Percentiles rank a stretch among this genome's conserved stretches.
These are phyloP conservation scores for Nicotiana benthamiana DNA, from an alignment of 257 asterid genomes.

Conservation along the genomic window DNA sequence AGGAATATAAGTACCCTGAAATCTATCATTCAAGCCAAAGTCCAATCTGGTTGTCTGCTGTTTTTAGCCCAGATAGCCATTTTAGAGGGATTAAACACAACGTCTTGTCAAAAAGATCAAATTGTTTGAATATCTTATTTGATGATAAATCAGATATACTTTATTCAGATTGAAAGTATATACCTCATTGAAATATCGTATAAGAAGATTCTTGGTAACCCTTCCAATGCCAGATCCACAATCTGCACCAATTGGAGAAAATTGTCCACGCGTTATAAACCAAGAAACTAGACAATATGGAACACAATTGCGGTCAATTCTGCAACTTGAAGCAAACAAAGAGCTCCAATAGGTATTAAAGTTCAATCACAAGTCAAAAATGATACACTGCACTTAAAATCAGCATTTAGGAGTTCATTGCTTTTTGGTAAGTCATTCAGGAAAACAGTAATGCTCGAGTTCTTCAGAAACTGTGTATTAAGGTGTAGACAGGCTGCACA, in stretches of 20 bases:
- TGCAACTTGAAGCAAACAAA: background rate
- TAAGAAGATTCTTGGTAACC: conserved; percentile 73
- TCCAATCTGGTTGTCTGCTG: background rate
- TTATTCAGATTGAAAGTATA: background rate
- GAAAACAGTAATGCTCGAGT: background rate
- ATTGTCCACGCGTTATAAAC: conserved; percentile 11
- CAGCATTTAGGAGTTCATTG: background rate
- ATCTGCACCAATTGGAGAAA: conserved; percentile 41
- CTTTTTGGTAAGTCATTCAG: background rate
- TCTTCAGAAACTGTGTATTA: background rate
- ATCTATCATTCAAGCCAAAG: background rate
- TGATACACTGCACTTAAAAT: background rate
- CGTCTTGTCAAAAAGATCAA: background rate
- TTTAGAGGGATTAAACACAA: background rate
- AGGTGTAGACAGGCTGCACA: background rate
- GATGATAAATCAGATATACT: background rate
- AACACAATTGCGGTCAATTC: background rate
- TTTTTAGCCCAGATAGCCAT: background rate
- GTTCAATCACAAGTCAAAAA: background rate
- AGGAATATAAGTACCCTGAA: background rate
- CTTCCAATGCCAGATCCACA: conserved; percentile 99
- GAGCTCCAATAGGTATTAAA: background rate
- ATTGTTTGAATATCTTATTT: background rate
- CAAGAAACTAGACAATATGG: conserved; percentile 4
- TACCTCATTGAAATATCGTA: conserved; percentile 82